Evolutionary conservation across 495 filamentous ascomycete species (phyloP).

Genomic region (Aspergillus affinis): DNA sequence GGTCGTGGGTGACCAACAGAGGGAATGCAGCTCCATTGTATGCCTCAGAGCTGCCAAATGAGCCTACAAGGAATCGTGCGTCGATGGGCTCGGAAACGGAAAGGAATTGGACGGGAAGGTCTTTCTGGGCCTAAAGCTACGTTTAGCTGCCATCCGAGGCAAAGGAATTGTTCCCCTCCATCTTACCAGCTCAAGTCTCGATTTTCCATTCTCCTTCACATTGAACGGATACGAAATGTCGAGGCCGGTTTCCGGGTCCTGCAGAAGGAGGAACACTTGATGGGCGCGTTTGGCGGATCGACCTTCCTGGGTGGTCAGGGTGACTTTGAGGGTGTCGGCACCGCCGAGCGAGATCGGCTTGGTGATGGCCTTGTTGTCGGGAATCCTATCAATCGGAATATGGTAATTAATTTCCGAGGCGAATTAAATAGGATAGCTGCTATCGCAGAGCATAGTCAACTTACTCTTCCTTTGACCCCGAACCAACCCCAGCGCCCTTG

Average conservation of each 20-base stretch:
- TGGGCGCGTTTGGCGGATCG: slow-evolving; percentile 79
- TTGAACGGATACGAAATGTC: slow-evolving; percentile 87
- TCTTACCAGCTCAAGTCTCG: slow-evolving; percentile 76
- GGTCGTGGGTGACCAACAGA: slow-evolving; percentile 62
- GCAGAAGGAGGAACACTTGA: slow-evolving; percentile 85
- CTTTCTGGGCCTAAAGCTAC: slow-evolving; percentile 71
- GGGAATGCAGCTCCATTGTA: slow-evolving; percentile 65
- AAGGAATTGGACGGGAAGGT: slow-evolving; percentile 83
- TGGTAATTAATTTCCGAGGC: slow-evolving; percentile 6
- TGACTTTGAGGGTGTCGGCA: slow-evolving; percentile 76
- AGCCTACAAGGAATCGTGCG: slow-evolving; percentile 79
- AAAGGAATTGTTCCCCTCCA: slow-evolving; percentile 10
- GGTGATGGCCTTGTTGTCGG: slow-evolving; percentile 59
- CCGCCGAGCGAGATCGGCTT: slow-evolving; percentile 63
- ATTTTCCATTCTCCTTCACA: slow-evolving; percentile 86
- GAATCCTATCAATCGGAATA: slow-evolving; percentile 52
- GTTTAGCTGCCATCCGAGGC: slow-evolving; percentile 23
- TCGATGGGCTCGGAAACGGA: slow-evolving; percentile 61
- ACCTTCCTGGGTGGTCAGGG: slow-evolving; percentile 76
- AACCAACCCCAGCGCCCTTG: slow-evolving; percentile 65
- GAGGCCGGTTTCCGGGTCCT: slow-evolving; percentile 69
- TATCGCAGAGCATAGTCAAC: slow-evolving; percentile 16
- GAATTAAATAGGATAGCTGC: background rate
- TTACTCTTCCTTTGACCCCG: slow-evolving; percentile 72
- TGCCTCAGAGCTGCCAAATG: slow-evolving; percentile 73